Evolutionary conservation across 225 moss, liverwort and hornwort species (phyloP).

Genomic region (Polytrichum formosum): DNA sequence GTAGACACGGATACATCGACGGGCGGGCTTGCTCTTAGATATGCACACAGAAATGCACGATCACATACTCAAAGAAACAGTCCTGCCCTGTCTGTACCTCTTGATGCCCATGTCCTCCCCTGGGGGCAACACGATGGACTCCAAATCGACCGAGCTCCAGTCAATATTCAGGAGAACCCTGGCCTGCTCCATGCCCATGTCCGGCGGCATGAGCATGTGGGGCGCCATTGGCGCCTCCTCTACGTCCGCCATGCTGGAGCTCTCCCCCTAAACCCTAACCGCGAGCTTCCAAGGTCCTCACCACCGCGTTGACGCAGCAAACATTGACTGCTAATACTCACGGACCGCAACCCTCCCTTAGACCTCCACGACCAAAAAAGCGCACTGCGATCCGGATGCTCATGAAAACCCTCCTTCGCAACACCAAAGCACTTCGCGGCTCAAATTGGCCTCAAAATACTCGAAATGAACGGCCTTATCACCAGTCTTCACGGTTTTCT

Average conservation of each 20-base stretch:
- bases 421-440: background rate
- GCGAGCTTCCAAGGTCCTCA: constrained; percentile 21
- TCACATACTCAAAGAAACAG: background rate
- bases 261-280: constrained; percentile 18
- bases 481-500: background rate
- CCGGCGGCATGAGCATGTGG: constrained; percentile 70
- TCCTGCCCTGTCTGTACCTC: constrained; percentile 37
- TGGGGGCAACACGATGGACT: constrained; percentile 75
- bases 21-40: background rate
- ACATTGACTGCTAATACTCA: constrained; percentile 18
- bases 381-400: constrained; percentile 15
- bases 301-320: constrained; percentile 16
- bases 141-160: constrained; percentile 84
- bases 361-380: constrained; percentile 9
- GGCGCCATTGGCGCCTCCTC: constrained; percentile 84
- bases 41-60: background rate
- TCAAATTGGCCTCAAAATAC: background rate
- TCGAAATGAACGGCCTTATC: background rate
- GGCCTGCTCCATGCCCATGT: constrained; percentile 57
- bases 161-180: constrained; percentile 80
- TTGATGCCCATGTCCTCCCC: constrained; percentile 89
- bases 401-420: constrained; percentile 27
- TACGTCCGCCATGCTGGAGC: constrained; percentile 66
- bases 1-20: background rate
- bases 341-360: constrained; percentile 7